Conservation (phyloP, 2,329 filamentous ascomycete species). For the Aspergillus thermomutatus region DNA sequence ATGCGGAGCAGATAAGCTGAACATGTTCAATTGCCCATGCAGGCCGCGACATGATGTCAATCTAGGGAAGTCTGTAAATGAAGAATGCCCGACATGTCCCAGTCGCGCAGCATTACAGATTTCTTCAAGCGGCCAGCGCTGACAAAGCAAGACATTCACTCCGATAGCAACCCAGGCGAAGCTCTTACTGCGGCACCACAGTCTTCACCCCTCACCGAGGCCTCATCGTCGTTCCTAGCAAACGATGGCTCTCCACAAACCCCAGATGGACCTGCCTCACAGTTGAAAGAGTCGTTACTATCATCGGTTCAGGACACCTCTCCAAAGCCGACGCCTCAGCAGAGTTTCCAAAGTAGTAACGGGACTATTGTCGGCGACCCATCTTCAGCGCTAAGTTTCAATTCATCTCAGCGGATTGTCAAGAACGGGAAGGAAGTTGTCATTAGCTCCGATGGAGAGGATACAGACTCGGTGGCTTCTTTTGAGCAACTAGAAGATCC, state of each 20-base stretch:
- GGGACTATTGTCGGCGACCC: constrained; percentile 12
- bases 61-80: neutral
- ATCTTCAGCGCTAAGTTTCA: constrained; percentile 21
- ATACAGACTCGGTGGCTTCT: constrained; percentile 55
- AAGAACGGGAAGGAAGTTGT: constrained; percentile 55
- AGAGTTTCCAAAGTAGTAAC: constrained; percentile 18
- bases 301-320: constrained; percentile 6
- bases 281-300: constrained; percentile 16
- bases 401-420: constrained; percentile 50
- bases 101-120: constrained; percentile 37
- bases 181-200: constrained; percentile 16
- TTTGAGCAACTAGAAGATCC: constrained; percentile 56
- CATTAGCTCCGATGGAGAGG: constrained; percentile 69
- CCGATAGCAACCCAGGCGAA: constrained; percentile 4
- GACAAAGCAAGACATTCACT: neutral
- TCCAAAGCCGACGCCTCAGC: constrained; percentile 5
- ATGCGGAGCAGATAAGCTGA: constrained; percentile 3
- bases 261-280: constrained; percentile 7
- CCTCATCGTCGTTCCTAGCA: constrained; percentile 20
- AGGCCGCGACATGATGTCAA: constrained; percentile 3
- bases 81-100: constrained; percentile 21
- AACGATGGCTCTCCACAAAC: constrained; percentile 15
- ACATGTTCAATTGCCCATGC: neutral
- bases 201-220: constrained; percentile 28
- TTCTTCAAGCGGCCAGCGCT: constrained; percentile 44